Conservation (phyloP, 2,329 filamentous ascomycete species). For the Trichoderma simmonsii region DNA sequence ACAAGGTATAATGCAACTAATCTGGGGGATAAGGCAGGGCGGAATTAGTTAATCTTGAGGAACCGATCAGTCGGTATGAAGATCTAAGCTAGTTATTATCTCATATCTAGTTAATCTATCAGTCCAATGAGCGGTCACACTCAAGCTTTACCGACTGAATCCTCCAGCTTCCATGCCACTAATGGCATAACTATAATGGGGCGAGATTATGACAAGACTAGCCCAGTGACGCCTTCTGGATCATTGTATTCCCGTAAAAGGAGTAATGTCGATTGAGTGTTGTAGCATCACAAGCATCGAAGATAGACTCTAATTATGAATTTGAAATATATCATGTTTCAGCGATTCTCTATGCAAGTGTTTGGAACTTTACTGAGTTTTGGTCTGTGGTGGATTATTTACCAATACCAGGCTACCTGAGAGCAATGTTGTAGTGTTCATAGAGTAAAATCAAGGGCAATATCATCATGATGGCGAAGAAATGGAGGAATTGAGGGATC, state of each 20-base stretch:
- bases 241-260: not conserved
- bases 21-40: not conserved
- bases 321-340: not conserved
- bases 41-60: not conserved
- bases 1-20: not conserved
- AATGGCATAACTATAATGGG: not conserved
- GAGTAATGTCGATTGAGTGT: not conserved
- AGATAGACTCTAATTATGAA: not conserved
- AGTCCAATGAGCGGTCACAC: not conserved
- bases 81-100: not conserved
- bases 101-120: not conserved
- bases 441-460: not conserved
- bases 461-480: not conserved
- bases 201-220: not conserved
- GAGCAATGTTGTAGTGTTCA: not conserved
- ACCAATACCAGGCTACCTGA: not conserved
- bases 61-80: not conserved
- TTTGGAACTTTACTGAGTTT: not conserved
- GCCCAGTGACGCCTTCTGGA: not conserved
- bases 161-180: not conserved
- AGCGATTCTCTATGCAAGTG: not conserved
- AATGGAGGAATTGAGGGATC: not conserved
- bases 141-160: not conserved
- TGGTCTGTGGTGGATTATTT: not conserved
- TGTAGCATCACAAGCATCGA: not conserved